Conservation (phyloP, 2,329 filamentous ascomycete genomes). For the Acarospora socialis region DNA sequence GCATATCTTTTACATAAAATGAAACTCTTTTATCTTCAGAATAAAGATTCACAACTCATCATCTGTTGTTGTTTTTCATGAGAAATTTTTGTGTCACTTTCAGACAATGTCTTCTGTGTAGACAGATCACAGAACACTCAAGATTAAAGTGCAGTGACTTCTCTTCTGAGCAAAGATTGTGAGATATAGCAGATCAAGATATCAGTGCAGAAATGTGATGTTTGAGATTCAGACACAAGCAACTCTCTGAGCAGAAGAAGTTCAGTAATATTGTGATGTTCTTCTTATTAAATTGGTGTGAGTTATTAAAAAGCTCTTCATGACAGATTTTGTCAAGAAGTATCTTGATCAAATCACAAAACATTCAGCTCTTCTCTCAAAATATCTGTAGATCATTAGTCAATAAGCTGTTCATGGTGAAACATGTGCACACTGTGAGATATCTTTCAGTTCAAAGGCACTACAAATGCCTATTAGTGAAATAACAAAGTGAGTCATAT, state of each 20-base stretch:
- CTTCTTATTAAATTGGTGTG: background rate
- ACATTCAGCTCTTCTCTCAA: constrained; percentile 4
- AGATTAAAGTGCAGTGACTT: too few relatives aligned
- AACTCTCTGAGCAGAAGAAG: background rate
- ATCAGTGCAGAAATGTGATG: background rate
- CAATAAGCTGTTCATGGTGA: background rate
- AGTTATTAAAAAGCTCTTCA: background rate
- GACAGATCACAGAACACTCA: too few relatives aligned
- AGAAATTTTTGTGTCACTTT: too few relatives aligned
- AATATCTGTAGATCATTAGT: constrained; percentile 1
- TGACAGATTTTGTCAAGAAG: background rate
- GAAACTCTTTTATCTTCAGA: too few relatives aligned
- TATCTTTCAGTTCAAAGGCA: too few relatives aligned
- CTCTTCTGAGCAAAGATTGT: too few relatives aligned
- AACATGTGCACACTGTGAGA: background rate
- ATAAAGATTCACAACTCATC: too few relatives aligned
- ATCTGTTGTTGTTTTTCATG: too few relatives aligned
- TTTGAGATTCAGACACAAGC: background rate
- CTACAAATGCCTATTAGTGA: too few relatives aligned
- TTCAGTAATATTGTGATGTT: background rate
- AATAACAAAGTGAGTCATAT: too few relatives aligned
- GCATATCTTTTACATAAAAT: too few relatives aligned
- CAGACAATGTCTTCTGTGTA: too few relatives aligned
- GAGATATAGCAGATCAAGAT: background rate
- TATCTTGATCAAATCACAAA: constrained; percentile 3